Evolutionary conservation across 2,329 filamentous ascomycete genomes (phyloP), one percentile per base, ranked within the genome.

Genomic region (Trichoderma sp.): DNA sequence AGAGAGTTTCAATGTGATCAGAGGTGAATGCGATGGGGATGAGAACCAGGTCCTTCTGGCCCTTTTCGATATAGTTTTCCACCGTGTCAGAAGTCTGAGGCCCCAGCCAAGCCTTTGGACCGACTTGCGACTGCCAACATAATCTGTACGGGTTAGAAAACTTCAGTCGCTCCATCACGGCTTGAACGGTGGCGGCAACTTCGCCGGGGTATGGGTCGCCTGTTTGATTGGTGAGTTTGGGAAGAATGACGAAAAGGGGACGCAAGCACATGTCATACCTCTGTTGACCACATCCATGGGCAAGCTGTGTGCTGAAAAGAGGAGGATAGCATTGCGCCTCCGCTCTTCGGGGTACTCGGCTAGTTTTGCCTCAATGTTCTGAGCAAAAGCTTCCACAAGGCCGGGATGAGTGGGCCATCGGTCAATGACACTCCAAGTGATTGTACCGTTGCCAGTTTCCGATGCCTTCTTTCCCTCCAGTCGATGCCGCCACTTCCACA

Each of bases 1-100:
- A 98, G 1, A 99, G 84, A 0, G 95, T 99, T 81, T 99, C 95
- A 72, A 99, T 99, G 77, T 99, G 95, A 75, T 99, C 95, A n/a
- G 92, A 97, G 0, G 95, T 99, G 78, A 99, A 99, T 6, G 95
- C 95, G 71, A 99, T 96, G 0, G 95, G 95, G 67, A 99, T 93
- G 7, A 99, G 84, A 1, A 97, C 84, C 65, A 99, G 84, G 76
- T 99, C 93, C 66, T 90, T 97, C 76, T 97, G 92, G 1, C 94
- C 95, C 79, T 95, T 93, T 76, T 91, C 88, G 72, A 98, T 89
- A 76, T 97, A 96, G 69, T 93, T 86, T 76, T 94, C 89, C 12
- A 99, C 95, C 0, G 94, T 94, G 72, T 90, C 89, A 69, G 90
- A 89, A 0, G 95, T 99, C 79, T 99, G 95, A 12, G 95, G 94